Conservation (phyloP, 2,329 filamentous ascomycete genomes). For the Pseudogymnoascus sp. region DNA sequence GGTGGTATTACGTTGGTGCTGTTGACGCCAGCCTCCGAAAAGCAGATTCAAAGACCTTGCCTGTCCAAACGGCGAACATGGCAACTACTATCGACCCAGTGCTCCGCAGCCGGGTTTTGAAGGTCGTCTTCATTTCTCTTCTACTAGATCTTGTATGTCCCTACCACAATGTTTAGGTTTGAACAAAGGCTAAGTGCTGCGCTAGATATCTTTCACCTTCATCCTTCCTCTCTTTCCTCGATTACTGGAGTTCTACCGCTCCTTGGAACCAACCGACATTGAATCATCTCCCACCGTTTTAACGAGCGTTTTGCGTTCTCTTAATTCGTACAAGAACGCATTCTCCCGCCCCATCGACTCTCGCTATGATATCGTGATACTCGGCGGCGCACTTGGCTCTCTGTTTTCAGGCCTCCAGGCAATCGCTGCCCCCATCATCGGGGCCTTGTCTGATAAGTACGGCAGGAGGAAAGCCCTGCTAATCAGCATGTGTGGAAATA, state of each 20-base stretch:
- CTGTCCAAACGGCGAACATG: slow-evolving; percentile 19
- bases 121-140: slow-evolving; percentile 81
- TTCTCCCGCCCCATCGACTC: slow-evolving; percentile 92
- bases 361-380: slow-evolving; percentile 91
- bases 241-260: slow-evolving; percentile 92
- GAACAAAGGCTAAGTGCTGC: background rate
- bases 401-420: slow-evolving; percentile 89
- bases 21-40: background rate
- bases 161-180: slow-evolving; percentile 12
- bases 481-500: slow-evolving; percentile 88
- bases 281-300: slow-evolving; percentile 59
- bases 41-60: background rate
- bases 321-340: slow-evolving; percentile 91
- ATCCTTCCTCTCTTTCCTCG: slow-evolving; percentile 95
- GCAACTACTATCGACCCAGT: slow-evolving; percentile 40
- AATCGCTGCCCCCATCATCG: slow-evolving; percentile 85
- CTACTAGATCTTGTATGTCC: slow-evolving; percentile 75
- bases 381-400: slow-evolving; percentile 88
- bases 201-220: slow-evolving; percentile 93
- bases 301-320: slow-evolving; percentile 68
- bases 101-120: slow-evolving; percentile 72
- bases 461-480: slow-evolving; percentile 82
- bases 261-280: slow-evolving; percentile 54
- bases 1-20: background rate
- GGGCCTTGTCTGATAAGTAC: slow-evolving; percentile 78